Percentiles rank a stretch among this genome's conserved stretches.
Evolutionary conservation across 805 yeast genomes (phyloP).

Genomic region (Tetrapisispora taiwanensis): DNA sequence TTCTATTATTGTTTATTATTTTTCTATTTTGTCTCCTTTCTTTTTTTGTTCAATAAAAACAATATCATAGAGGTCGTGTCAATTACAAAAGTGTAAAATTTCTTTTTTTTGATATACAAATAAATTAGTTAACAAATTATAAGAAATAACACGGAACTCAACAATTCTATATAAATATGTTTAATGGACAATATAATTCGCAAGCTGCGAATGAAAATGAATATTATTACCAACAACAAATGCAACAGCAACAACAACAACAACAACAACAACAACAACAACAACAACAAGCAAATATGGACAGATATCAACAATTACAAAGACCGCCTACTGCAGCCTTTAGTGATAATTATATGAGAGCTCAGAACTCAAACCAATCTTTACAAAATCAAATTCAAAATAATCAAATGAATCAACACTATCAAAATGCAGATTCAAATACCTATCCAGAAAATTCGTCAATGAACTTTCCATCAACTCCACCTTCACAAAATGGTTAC

Average conservation of each 20-base stretch:
- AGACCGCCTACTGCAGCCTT: conserved; percentile 31
- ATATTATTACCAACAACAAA: conserved; percentile 1
- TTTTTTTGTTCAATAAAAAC: too few relatives aligned
- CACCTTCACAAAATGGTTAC: conserved; percentile 10
- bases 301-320: conserved; percentile 14
- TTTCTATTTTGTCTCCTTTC: too few relatives aligned
- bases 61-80: too few relatives aligned
- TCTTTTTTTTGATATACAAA: too few relatives aligned
- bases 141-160: too few relatives aligned
- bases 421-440: conserved; percentile 1
- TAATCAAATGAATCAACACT: conserved; percentile 5
- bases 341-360: conserved; percentile 29
- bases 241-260: conserved; percentile 1
- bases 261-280: conserved; percentile 6
- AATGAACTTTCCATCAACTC: conserved; percentile 26
- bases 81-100: too few relatives aligned
- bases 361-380: conserved; percentile 33
- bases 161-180: too few relatives aligned
- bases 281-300: conserved; percentile 5
- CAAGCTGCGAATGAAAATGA: background rate
- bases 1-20: too few relatives aligned
- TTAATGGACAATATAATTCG: conserved; percentile 2
- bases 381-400: conserved; percentile 23
- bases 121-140: too few relatives aligned
- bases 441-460: conserved; percentile 26